Base-by-base conservation (phyloP, 805 yeast genomes). In the Helenozyma rhizophorensis region DNA sequence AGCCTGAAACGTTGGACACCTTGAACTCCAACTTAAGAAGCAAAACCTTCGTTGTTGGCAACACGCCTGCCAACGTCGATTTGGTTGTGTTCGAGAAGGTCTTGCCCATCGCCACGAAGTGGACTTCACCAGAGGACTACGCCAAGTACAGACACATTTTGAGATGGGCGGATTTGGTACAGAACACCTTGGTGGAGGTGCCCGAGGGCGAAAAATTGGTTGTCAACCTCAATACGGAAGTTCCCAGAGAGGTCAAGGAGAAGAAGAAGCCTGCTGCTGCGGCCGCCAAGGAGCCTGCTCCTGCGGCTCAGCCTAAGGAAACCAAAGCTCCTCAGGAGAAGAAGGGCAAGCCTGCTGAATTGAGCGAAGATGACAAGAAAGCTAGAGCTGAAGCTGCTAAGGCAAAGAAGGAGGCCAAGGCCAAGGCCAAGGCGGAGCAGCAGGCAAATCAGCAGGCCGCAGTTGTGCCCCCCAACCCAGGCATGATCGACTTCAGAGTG, bases 151-250 rank as follows among this genome's bases (percentile, higher is more conserved):
- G 97, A 73, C 97, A 90, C 61, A 70, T 90, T 38, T 63, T 87
- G 40, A 83, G 98, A 73, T 93, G 97, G 97, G 76, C 78, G 15
- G 97, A 89, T 51, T 74, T 85, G 48, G 63, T 93, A 39, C 97
- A 93, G 66, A 76, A 80, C 52, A 65, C 79, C 21, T 58, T 77
- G 43, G 69, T 73, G 30, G 70, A 70, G 11, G 74, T 80, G 21
- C 70, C 76, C 32, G 72, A 62, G 38, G 70, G 58, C n/a, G 73
- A 75, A 31, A 68, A 76, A 48, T 54, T 84, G 42, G 54, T 45
- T 27, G 58, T 89, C 29, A 78, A 86, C 53, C 63, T 65, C 45
- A 74, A 78, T 47, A 65, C 78, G 27, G 79, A 70, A 42, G 65
- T 86, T 30, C 85, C 96, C 46, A 80, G 84, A 50, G 94, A 85